A percentile compares a stretch with the other conserved stretches of the same genome.
Conservation (phyloP, 129 eudicot species). For the Ambrosia artemisiifolia region DNA sequence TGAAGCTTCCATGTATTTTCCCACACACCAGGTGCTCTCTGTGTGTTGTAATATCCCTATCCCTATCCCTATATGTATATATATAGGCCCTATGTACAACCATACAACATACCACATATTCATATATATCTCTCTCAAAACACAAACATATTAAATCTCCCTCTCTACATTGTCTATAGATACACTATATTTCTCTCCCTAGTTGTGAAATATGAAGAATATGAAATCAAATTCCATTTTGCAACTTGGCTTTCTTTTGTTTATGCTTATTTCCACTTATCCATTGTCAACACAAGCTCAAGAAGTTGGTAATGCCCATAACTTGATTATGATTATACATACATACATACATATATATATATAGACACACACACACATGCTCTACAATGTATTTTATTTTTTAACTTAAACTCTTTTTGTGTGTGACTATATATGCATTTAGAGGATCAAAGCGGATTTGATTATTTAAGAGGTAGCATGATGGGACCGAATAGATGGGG, state of each 20-base stretch:
- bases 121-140: neutral
- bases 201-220: constrained; percentile 14
- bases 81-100: constrained; percentile 1
- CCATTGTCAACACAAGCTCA: constrained; percentile 37
- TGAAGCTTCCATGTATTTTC: constrained; percentile 20
- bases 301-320: constrained; percentile 51
- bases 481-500: constrained; percentile 70
- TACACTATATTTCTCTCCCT: neutral
- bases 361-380: too few species aligned
- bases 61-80: neutral
- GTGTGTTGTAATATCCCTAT: neutral
- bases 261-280: constrained; percentile 19
- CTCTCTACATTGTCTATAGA: constrained; percentile 3
- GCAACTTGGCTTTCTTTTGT: constrained; percentile 25
- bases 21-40: neutral
- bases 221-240: constrained; percentile 22
- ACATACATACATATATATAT: too few species aligned
- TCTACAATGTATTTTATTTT: too few species aligned
- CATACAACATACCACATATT: constrained; percentile 12
- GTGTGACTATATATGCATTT: neutral
- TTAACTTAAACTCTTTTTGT: neutral
- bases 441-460: constrained; percentile 62
- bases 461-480: constrained; percentile 31
- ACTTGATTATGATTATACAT: neutral
- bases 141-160: neutral